phyloP scores from a whole-genome alignment of 306 rosid genomes.

The Comarum palustre region DNA sequence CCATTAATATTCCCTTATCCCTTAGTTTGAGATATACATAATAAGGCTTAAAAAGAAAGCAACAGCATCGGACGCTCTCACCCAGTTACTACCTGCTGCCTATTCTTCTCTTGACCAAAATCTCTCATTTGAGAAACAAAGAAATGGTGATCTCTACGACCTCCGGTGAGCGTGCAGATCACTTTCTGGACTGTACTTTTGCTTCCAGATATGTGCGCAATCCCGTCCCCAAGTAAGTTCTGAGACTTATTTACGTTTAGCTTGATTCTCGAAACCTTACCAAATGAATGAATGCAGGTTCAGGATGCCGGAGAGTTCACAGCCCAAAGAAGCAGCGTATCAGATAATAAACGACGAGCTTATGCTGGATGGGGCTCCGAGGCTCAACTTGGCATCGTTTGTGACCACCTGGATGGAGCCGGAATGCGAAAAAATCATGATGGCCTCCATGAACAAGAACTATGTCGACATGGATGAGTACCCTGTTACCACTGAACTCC shows the following conservation, averaged over 20 bases:
- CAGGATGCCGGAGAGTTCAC: constrained; percentile 30
- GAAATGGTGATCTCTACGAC: constrained; percentile 49
- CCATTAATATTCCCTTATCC: neutral
- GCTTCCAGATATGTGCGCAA: constrained; percentile 60
- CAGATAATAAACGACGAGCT: constrained; percentile 56
- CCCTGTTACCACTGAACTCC: constrained; percentile 90
- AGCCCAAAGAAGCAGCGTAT: constrained; percentile 44
- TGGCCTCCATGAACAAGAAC: constrained; percentile 77
- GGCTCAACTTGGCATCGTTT: constrained; percentile 55
- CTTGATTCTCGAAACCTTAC: neutral
- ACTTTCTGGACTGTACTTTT: constrained; percentile 36
- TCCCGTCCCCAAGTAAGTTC: constrained; percentile 45
- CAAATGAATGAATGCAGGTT: constrained; percentile 20
- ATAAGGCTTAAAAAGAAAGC: neutral
- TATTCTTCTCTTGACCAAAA: neutral
- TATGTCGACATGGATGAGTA: constrained; percentile 94
- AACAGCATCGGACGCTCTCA: neutral
- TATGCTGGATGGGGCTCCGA: constrained; percentile 48
- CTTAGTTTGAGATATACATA: neutral
- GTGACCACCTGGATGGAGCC: constrained; percentile 76
- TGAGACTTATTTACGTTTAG: neutral
- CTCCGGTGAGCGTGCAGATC: constrained; percentile 29
- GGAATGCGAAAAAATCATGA: constrained; percentile 71
- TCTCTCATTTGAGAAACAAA: neutral
- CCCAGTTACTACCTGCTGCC: neutral